A percentile compares a stretch with the other conserved stretches of the same genome.
phyloP scores from a whole-genome alignment of 2,329 filamentous ascomycete species.

The Colletotrichum noveboracense region DNA sequence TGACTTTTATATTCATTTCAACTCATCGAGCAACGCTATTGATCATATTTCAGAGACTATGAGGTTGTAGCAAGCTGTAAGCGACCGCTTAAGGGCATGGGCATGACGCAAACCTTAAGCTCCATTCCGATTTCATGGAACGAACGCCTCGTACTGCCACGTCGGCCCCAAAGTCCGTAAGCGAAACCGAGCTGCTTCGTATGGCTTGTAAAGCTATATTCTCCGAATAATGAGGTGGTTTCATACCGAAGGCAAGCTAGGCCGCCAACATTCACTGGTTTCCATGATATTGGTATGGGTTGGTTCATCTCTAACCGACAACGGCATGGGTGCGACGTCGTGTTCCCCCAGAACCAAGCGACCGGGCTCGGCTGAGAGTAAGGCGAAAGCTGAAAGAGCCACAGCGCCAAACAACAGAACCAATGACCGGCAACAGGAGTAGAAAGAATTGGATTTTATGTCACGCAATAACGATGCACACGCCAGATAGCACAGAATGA shows the following conservation, averaged over 20 bases:
- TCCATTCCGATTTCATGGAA: background rate
- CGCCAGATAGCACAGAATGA: accelerated
- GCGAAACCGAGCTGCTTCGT: background rate
- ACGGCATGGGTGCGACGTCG: background rate
- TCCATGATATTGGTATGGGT: background rate
- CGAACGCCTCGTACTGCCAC: background rate
- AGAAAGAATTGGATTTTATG: background rate
- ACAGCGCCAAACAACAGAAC: background rate
- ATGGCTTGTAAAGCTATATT: background rate
- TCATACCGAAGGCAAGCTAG: background rate
- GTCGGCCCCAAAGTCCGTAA: background rate
- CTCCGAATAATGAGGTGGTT: background rate
- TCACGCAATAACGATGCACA: background rate
- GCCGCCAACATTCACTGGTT: background rate
- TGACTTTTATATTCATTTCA: background rate
- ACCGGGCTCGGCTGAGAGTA: background rate
- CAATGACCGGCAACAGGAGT: background rate
- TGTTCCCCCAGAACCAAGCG: background rate
- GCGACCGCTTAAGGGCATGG: background rate
- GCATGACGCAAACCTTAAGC: background rate
- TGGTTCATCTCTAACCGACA: background rate
- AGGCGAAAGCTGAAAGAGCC: background rate
- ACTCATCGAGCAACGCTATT: accelerated
- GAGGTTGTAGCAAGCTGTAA: no score
- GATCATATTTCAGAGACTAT: background rate